These are phyloP conservation scores for Nyssa sinensis DNA, from an alignment of 148 eudicot genomes.

Conservation along the genomic window DNA sequence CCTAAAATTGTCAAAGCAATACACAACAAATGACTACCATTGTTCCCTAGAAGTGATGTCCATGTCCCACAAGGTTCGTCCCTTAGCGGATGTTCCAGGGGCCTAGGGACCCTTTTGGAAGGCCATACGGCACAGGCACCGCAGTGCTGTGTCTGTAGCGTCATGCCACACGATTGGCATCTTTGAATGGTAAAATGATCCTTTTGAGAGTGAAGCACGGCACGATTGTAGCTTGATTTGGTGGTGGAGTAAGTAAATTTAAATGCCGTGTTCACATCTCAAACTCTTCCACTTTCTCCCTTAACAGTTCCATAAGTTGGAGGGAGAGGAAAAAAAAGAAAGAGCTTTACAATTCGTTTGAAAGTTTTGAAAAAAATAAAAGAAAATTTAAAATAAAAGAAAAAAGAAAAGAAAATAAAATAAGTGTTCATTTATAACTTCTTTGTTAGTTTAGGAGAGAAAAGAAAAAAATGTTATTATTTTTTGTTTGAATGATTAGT, in stretches of 20 bases:
- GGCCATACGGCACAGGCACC: slow-evolving; percentile 22
- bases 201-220: slow-evolving; percentile 15
- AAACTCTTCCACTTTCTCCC: background rate
- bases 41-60: slow-evolving; percentile 13
- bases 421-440: too few species aligned
- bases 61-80: slow-evolving; percentile 16
- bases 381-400: too few species aligned
- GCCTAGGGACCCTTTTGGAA: slow-evolving; percentile 15
- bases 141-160: slow-evolving; percentile 13
- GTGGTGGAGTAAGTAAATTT: slow-evolving; percentile 19
- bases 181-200: slow-evolving; percentile 27
- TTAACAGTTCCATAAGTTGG: too few species aligned
- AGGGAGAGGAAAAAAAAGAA: too few species aligned
- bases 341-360: too few species aligned
- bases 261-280: slow-evolving; percentile 16
- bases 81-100: slow-evolving; percentile 22
- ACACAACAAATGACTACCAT: slow-evolving; percentile 14
- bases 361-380: too few species aligned
- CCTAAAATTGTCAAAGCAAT: slow-evolving; percentile 21
- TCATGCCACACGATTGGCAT: slow-evolving; percentile 40
- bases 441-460: too few species aligned
- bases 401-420: too few species aligned
- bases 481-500: too few species aligned
- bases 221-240: background rate
- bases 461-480: too few species aligned